Base-by-base conservation (phyloP, 2,329 filamentous ascomycete species). In the Calycina marina region DNA sequence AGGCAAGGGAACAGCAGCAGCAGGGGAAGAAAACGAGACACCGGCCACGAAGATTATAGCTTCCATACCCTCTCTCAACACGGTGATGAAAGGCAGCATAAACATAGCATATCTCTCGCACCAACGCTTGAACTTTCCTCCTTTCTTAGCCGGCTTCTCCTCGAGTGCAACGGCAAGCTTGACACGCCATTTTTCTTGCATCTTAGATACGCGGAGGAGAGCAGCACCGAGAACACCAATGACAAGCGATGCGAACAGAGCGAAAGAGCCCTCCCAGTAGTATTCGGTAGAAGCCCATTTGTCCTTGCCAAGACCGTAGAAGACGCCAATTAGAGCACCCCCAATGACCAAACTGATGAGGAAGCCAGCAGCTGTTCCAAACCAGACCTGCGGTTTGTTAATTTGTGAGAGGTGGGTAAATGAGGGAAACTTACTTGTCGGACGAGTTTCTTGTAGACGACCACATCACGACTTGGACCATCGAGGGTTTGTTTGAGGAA, bases 21-120 rank as follows among this genome's bases (percentile, higher is more conserved):
- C 82, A 0, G 83, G 81, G 3, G 79, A 62, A 1, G 74, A 71
- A 34, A 93, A 73, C 3, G 78, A 77, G 4, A 93, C 84, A 13
- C 84, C 85, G 11, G 81, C 82, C 32, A 92, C 73, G 54, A 92
- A 93, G 14, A 93, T 69, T 20, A 93, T 77, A 1, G 79, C 82
- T 53, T 93, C 85, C 17, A 93, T 69, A 3, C 84, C 85, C 54
- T 93, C 84, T 20, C 85, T 66, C 10, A 93, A 59, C n/a, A 90
- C 78, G 0, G 84, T 93, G 51, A 93, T 66, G 56, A 93, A 92
- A 1, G 85, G 85, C 34, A 93, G 61, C 28, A 82, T 56, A 53
- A 92, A 90, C 78, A 93, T 83, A 49, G 76, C 72, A 50, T 93
- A 90, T 54, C 80, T 84, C 54, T 86, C 77, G 13, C 64, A 56